phyloP scores from a whole-genome alignment of 352 stramenopile species.

The Phytophthora podocarpi region DNA sequence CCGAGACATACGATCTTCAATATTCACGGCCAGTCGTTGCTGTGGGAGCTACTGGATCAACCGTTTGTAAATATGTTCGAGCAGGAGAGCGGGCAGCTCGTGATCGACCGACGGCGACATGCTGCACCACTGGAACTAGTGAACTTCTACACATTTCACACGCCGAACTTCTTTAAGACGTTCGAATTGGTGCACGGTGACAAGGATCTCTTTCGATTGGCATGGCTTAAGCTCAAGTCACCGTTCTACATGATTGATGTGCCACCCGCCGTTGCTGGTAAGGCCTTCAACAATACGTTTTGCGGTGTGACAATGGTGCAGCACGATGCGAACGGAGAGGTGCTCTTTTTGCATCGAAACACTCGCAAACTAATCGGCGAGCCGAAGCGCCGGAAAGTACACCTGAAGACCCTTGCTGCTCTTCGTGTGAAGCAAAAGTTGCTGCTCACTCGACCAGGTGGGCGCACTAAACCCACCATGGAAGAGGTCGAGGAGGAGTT shows the following conservation, averaged over 20 bases:
- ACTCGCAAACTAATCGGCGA: conserved; percentile 40
- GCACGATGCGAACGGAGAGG: conserved; percentile 34
- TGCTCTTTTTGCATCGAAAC: conserved; percentile 69
- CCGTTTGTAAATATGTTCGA: conserved; percentile 68
- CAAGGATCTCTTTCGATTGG: conserved; percentile 68
- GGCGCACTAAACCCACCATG: conserved; percentile 8
- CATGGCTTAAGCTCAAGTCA: conserved; percentile 55
- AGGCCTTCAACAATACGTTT: conserved; percentile 46
- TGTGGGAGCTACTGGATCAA: conserved; percentile 60
- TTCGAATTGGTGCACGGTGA: conserved; percentile 52
- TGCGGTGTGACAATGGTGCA: conserved; percentile 64
- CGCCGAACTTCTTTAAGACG: conserved; percentile 37
- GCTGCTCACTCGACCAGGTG: conserved; percentile 2
- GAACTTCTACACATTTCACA: conserved; percentile 53
- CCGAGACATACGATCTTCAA: conserved; percentile 66
- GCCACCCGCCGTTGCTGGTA: conserved; percentile 48
- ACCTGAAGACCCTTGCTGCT: conserved; percentile 15
- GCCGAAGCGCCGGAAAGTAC: conserved; percentile 8
- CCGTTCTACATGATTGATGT: conserved; percentile 55
- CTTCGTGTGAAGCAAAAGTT: conserved; percentile 23
- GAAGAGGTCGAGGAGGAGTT: conserved; percentile 25
- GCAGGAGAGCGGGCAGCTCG: conserved; percentile 67
- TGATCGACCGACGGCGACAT: conserved; percentile 52
- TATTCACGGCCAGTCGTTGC: conserved; percentile 49
- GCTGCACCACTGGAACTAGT: conserved; percentile 39